Percentiles rank a stretch among this genome's conserved stretches.
phyloP scores from a whole-genome alignment of 192 early-diverging fungal genomes.

The Borealophlyctis nickersoniae region DNA sequence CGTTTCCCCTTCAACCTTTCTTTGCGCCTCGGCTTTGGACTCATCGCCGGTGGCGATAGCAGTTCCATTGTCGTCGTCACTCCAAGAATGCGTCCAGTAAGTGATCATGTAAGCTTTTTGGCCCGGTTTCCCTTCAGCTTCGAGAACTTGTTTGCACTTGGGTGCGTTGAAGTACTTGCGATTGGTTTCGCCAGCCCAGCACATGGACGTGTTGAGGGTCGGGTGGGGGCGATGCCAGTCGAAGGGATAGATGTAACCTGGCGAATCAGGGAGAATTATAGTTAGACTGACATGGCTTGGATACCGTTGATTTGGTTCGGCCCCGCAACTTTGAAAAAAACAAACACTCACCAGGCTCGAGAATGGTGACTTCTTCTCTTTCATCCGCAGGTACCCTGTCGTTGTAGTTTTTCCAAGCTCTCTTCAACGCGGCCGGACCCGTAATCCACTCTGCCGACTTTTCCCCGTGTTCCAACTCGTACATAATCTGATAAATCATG shows the following conservation, averaged over 20 bases:
- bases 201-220: background rate
- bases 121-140: background rate
- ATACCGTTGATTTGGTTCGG: no score
- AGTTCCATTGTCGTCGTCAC: constrained; percentile 2
- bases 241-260: constrained; percentile 15
- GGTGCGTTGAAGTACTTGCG: constrained; percentile 11
- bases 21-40: no score
- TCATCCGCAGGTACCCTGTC: background rate
- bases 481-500: constrained; percentile 15
- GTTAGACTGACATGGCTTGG: background rate
- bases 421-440: constrained; percentile 27
- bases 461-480: background rate
- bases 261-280: background rate
- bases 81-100: constrained; percentile 30
- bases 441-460: constrained; percentile 25
- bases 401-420: constrained; percentile 7
- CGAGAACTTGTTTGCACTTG: constrained; percentile 5
- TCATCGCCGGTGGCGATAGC: no score
- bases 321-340: no score
- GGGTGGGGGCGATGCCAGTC: constrained; percentile 12
- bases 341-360: background rate
- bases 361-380: background rate
- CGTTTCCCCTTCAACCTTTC: no score
- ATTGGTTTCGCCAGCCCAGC: constrained; percentile 4
- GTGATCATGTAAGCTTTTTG: constrained; percentile 20